Percentiles rank a stretch among this genome's conserved stretches.
Evolutionary conservation across 495 filamentous ascomycete genomes (phyloP).

Genomic region (Penicillium samsonianum): DNA sequence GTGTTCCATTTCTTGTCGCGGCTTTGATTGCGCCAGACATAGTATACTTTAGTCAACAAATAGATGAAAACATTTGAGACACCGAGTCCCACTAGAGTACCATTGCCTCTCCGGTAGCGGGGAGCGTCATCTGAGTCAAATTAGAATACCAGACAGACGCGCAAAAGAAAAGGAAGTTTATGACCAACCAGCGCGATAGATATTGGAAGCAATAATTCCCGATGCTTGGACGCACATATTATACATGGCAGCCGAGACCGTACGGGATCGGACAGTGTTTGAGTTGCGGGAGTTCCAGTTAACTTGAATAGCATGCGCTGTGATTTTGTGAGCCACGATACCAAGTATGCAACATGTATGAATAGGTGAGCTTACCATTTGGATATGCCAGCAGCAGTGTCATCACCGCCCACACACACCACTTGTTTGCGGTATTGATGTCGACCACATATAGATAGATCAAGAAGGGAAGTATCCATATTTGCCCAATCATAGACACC

Average conservation of each 20-base stretch:
- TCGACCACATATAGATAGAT: constrained; percentile 54
- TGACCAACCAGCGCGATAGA: constrained; percentile 54
- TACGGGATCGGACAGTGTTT: constrained; percentile 56
- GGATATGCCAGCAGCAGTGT: constrained; percentile 60
- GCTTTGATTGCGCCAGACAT: constrained; percentile 39
- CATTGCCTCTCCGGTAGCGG: constrained; percentile 55
- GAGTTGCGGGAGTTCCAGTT: constrained; percentile 52
- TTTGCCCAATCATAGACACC: constrained; percentile 45
- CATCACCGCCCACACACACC: constrained; percentile 58
- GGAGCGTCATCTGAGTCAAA: constrained; percentile 59
- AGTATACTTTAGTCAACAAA: constrained; percentile 43
- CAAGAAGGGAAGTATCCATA: constrained; percentile 59
- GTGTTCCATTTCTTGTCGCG: constrained; percentile 33
- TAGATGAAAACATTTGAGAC: constrained; percentile 48
- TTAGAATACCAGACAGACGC: neutral
- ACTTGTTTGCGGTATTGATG: constrained; percentile 46
- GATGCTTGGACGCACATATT: constrained; percentile 53
- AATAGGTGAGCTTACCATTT: constrained; percentile 44
- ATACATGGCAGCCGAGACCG: constrained; percentile 59
- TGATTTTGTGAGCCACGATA: neutral
- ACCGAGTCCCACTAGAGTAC: constrained; percentile 47
- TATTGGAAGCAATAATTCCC: constrained; percentile 56
- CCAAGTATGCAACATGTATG: constrained; percentile 38
- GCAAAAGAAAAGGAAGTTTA: constrained; percentile 28
- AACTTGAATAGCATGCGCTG: constrained; percentile 41